These are phyloP conservation scores for Fraxinus floribunda DNA, from an alignment of 305 asterid species.

Conservation along the genomic window DNA sequence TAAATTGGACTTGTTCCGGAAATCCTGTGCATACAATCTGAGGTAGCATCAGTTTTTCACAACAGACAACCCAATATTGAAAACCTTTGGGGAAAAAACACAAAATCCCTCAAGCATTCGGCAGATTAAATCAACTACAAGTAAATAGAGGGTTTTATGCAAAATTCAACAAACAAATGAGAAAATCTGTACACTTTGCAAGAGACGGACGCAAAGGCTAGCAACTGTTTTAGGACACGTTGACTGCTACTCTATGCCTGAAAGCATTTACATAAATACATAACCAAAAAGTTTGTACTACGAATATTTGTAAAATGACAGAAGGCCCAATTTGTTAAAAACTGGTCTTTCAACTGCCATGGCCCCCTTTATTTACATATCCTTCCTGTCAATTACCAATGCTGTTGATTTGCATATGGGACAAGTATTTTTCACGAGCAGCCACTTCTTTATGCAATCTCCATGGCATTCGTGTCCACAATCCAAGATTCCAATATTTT, in stretches of 20 bases:
- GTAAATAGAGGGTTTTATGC: neutral
- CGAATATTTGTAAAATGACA: slow-evolving; percentile 13
- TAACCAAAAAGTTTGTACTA: slow-evolving; percentile 22
- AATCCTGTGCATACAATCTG: neutral
- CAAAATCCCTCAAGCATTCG: neutral
- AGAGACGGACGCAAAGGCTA: slow-evolving; percentile 18
- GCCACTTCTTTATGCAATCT: slow-evolving; percentile 64
- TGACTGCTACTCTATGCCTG: slow-evolving; percentile 15
- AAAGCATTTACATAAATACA: slow-evolving; percentile 39
- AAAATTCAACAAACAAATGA: slow-evolving; percentile 21
- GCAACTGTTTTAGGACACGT: slow-evolving; percentile 8
- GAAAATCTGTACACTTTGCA: slow-evolving; percentile 36
- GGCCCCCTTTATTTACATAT: slow-evolving; percentile 25
- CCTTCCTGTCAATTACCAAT: slow-evolving; percentile 30
- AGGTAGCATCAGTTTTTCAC: neutral
- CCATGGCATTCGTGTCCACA: slow-evolving; percentile 69
- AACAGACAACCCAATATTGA: neutral
- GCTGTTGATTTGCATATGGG: slow-evolving; percentile 67
- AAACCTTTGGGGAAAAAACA: neutral
- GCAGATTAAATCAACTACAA: neutral
- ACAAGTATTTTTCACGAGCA: slow-evolving; percentile 52
- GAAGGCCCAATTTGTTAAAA: neutral
- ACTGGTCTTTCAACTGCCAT: neutral
- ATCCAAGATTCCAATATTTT: slow-evolving; percentile 43
- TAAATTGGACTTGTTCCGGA: neutral